Percentiles rank a stretch among this genome's conserved stretches.
These are phyloP conservation scores for Candida boidinii DNA, from an alignment of 805 yeast species.

Conservation along the genomic window DNA sequence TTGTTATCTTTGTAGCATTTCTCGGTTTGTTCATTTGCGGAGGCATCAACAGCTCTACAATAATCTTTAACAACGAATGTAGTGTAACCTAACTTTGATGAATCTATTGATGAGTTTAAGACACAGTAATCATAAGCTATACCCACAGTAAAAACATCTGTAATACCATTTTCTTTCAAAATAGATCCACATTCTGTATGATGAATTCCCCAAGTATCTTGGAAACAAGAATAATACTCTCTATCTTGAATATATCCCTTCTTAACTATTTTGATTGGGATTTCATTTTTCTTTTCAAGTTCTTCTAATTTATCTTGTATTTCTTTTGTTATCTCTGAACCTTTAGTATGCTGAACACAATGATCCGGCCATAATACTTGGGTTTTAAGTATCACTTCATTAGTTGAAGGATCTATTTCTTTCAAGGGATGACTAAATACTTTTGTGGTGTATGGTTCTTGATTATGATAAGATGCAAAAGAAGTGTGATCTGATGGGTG, in stretches of 20 bases:
- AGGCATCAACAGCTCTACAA: slow-evolving; percentile 47
- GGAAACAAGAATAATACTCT: slow-evolving; percentile 84
- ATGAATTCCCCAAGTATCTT: slow-evolving; percentile 68
- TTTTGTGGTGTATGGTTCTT: slow-evolving; percentile 40
- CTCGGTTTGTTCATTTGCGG: slow-evolving; percentile 27
- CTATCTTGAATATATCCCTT: slow-evolving; percentile 69
- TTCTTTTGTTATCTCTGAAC: slow-evolving; percentile 52
- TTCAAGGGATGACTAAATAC: slow-evolving; percentile 42
- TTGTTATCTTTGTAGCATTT: slow-evolving; percentile 19
- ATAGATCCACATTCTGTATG: slow-evolving; percentile 54
- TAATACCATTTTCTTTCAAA: slow-evolving; percentile 38
- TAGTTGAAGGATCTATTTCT: slow-evolving; percentile 18
- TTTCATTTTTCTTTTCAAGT: slow-evolving; percentile 19
- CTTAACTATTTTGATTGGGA: slow-evolving; percentile 36
- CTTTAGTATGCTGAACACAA: slow-evolving; percentile 66
- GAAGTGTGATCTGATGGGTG: slow-evolving; percentile 76
- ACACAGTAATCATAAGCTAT: slow-evolving; percentile 87
- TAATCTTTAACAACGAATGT: slow-evolving; percentile 54
- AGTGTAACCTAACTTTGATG: slow-evolving; percentile 50
- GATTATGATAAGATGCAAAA: slow-evolving; percentile 62
- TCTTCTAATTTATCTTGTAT: slow-evolving; percentile 28
- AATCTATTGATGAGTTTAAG: slow-evolving; percentile 63
- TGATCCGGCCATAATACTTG: slow-evolving; percentile 86
- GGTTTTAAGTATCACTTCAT: slow-evolving; percentile 10
- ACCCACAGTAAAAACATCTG: slow-evolving; percentile 68